These are phyloP conservation scores for Paraconiothyrium sp. DNA, from an alignment of 2,329 filamentous ascomycete genomes.

Conservation along the genomic window DNA sequence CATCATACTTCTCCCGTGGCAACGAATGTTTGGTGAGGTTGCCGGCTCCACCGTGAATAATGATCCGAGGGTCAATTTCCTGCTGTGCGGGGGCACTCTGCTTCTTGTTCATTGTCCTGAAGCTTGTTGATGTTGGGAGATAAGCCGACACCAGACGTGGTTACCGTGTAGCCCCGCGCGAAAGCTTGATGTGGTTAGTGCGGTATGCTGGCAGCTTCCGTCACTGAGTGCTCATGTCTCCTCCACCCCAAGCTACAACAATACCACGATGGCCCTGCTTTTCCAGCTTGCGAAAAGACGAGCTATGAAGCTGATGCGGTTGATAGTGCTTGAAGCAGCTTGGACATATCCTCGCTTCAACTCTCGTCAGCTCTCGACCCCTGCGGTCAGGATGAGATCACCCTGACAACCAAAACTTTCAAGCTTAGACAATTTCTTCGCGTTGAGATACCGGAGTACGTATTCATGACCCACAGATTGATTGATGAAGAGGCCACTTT, in stretches of 20 bases:
- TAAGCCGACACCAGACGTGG: not conserved
- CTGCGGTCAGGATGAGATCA: not conserved
- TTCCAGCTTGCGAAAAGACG: too few relatives aligned
- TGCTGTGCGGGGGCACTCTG: not conserved
- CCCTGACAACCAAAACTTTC: slow-evolving; percentile 8
- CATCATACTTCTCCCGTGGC: slow-evolving; percentile 44
- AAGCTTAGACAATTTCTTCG: not conserved
- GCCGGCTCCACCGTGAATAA: slow-evolving; percentile 60
- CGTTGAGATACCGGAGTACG: slow-evolving; percentile 3
- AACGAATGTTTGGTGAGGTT: slow-evolving; percentile 56
- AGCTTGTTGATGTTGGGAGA: not conserved
- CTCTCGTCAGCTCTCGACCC: too few relatives aligned
- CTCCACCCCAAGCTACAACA: not conserved
- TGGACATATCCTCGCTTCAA: not conserved
- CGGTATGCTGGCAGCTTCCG: not conserved
- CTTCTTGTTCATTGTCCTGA: not conserved
- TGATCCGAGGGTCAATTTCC: slow-evolving; percentile 54
- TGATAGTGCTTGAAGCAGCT: not conserved
- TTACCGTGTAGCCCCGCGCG: not conserved
- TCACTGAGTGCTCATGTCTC: not conserved
- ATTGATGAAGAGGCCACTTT: slow-evolving; percentile 19
- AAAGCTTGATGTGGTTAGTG: not conserved
- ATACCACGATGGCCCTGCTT: not conserved
- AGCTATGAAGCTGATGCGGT: too few relatives aligned
- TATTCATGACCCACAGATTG: slow-evolving; percentile 23